Base-by-base conservation (phyloP, 441 rosid species). In the Kokia cookei region DNA sequence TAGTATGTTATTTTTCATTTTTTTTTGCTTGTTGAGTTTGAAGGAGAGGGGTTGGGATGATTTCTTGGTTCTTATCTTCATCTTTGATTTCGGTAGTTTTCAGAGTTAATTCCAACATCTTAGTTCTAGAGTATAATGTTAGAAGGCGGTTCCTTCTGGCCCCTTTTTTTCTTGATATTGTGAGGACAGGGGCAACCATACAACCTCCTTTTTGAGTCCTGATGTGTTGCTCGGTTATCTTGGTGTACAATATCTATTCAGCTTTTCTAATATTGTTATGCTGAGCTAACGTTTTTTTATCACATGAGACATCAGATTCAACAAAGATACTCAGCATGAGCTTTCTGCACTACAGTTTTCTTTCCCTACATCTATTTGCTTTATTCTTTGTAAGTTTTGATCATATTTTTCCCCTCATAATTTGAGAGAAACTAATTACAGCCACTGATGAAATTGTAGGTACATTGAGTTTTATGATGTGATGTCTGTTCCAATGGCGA, bases 401-500 rank as follows among this genome's bases (percentile, higher is more conserved):
- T 75, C 66, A 50, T 61, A 37, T 72, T 53, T 74, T 32, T 71
- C 9, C 40, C 51, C 60, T 71, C 57, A 61, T 48, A 59, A 77
- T 67, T 84, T 75, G 78, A 73, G 81, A 81, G 78, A 81, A 79
- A 69, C 81, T 83, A 86, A 78, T 63, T 79, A 48, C 37, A 72
- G 79, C 51, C 19, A n/a, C 62, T 75, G 47, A 22, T 78, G 37
- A 55, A 73, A 77, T 75, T 89, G 89, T 89, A 94, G 98, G 90
- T 94, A 94, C 83, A 88, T 90, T 47, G 98, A 94, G 81, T 94
- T 92, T 79, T 92, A 89, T 54, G 95, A 94, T 81, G 92, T 87
- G 37, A 92, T 92, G 98, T 89, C 94, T 43, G 96, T 94, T 72
- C 98, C 98, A 50, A 89, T 88, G 95, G 97, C 97, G 22, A 92